Percentiles rank a stretch among this genome's conserved stretches.
Evolutionary conservation across 805 yeast genomes (phyloP).

Genomic region (Tetrapisispora nanseiensis): DNA sequence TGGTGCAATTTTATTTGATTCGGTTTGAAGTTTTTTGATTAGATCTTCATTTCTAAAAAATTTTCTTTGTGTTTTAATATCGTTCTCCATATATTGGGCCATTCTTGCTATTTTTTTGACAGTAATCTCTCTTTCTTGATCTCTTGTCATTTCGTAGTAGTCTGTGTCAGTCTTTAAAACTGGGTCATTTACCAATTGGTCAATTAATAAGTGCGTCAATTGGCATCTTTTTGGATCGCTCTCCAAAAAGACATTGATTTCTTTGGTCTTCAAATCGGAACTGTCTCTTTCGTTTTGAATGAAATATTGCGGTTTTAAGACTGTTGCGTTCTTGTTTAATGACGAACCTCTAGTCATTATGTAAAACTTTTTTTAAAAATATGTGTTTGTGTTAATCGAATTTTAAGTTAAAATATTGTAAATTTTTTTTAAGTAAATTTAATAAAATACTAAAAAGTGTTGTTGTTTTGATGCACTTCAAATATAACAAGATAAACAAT

Average conservation of each 20-base stretch:
- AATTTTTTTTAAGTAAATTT: too few species aligned
- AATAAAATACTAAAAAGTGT: too few species aligned
- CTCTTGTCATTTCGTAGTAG: constrained; percentile 50
- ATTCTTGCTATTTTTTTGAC: constrained; percentile 54
- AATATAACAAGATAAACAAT: too few species aligned
- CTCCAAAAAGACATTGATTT: constrained; percentile 49
- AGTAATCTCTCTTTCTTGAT: constrained; percentile 48
- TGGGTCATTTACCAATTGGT: constrained; percentile 60
- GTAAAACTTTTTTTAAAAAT: neutral
- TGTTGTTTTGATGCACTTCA: too few species aligned
- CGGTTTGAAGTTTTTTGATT: constrained; percentile 19
- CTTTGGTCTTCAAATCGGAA: constrained; percentile 35
- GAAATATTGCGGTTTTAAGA: constrained; percentile 22
- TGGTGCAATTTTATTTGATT: constrained; percentile 8
- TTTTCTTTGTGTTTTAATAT: constrained; percentile 20
- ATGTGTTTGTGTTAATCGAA: neutral
- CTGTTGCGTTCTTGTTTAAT: constrained; percentile 12
- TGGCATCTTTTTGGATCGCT: constrained; percentile 38
- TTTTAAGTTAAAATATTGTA: neutral
- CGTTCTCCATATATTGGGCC: constrained; percentile 48
- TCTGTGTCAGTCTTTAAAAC: constrained; percentile 42
- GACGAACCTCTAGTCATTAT: constrained; percentile 25
- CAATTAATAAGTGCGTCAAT: constrained; percentile 40
- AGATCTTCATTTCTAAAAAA: constrained; percentile 18
- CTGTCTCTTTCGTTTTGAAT: constrained; percentile 36